Conservation (phyloP, 2,329 filamentous ascomycete genomes). For the Ophiostoma sp. region DNA sequence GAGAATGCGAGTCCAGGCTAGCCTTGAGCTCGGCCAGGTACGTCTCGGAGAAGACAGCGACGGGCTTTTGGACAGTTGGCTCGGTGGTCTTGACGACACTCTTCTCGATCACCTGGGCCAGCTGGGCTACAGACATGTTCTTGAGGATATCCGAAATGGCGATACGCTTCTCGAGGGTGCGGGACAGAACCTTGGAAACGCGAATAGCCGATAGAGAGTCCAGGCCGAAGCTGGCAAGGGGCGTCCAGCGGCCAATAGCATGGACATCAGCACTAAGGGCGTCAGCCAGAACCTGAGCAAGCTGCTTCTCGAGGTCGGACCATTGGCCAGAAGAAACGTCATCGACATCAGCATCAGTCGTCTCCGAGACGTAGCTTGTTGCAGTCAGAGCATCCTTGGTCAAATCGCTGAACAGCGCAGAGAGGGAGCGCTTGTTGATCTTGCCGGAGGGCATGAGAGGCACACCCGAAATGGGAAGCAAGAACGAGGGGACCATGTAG, state of each 20-base stretch:
- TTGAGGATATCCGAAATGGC: conserved; percentile 66
- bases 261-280: conserved; percentile 42
- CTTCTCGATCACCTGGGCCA: conserved; percentile 41
- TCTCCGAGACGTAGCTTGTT: not conserved
- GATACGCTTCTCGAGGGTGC: conserved; percentile 43
- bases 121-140: conserved; percentile 58
- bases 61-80: not conserved
- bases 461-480: conserved; percentile 64
- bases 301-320: conserved; percentile 44
- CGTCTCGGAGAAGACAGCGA: conserved; percentile 31
- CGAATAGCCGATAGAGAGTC: conserved; percentile 79
- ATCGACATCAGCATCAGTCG: accelerated
- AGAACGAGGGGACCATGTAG: conserved; percentile 74
- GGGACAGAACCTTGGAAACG: conserved; percentile 54
- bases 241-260: conserved; percentile 58
- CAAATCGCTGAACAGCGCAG: conserved; percentile 44
- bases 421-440: conserved; percentile 56
- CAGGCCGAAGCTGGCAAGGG: conserved; percentile 71
- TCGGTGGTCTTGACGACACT: not conserved
- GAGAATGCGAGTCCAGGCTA: conserved; percentile 11
- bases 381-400: conserved; percentile 33
- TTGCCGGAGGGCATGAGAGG: conserved; percentile 73
- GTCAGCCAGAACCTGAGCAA: conserved; percentile 52
- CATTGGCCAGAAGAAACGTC: conserved; percentile 6
- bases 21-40: conserved; percentile 27